Conservation (phyloP, 2,329 filamentous ascomycete genomes). For the Fusarium zealandicum region DNA sequence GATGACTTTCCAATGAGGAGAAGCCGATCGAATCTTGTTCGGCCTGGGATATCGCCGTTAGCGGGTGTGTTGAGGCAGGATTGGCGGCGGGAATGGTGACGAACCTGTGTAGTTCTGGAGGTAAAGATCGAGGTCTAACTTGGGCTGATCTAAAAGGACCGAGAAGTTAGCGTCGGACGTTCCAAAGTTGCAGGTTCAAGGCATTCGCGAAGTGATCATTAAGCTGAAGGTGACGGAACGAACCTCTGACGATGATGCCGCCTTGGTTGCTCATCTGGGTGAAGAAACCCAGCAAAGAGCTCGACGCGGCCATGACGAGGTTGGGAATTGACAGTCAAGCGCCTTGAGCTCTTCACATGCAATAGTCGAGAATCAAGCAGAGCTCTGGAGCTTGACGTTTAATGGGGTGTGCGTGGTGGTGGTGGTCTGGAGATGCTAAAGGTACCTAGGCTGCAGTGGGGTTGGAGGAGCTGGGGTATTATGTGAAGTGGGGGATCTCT, state of each 20-base stretch:
- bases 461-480: conserved; percentile 8
- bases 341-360: conserved; percentile 3
- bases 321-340: neutral
- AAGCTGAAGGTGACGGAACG: conserved; percentile 11
- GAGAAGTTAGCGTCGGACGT: conserved; percentile 17
- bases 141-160: conserved; percentile 70
- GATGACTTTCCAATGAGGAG: conserved; percentile 82
- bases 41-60: conserved; percentile 59
- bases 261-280: conserved; percentile 55
- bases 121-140: conserved; percentile 91
- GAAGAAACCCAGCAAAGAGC: conserved; percentile 53
- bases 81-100: conserved; percentile 21
- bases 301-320: conserved; percentile 49
- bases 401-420: conserved; percentile 22
- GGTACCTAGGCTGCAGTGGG: conserved; percentile 23
- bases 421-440: conserved; percentile 6
- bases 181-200: neutral
- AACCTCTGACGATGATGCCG: conserved; percentile 58
- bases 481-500: conserved; percentile 13
- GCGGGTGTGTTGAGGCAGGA: neutral
- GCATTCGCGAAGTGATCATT: conserved; percentile 7
- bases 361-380: conserved; percentile 12
- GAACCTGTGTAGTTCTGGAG: conserved; percentile 86
- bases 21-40: conserved; percentile 82
- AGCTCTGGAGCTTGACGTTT: conserved; percentile 37